Evolutionary conservation across 805 yeast species (phyloP), one percentile per base, ranked within the genome.

Genomic region (Nematodospora valgi): DNA sequence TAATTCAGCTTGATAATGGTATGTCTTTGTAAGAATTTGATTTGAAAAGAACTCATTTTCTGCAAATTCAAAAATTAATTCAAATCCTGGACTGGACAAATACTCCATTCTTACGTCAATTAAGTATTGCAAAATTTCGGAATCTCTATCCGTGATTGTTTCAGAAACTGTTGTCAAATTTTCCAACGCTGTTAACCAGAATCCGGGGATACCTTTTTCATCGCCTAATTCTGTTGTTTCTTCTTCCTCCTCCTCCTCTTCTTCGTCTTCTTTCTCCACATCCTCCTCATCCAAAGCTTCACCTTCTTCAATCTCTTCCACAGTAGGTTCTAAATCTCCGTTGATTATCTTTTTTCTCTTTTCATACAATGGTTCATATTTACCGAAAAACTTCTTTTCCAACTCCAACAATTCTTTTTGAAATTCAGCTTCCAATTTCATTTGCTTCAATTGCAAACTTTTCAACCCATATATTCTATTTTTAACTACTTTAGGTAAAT

Each of bases 131-230:
- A 93, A 74, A 6, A 88, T 91, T 53, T 86, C 96, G 33, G 82
- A 75, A 61, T 93, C 98, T 54, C 95, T 78, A 37, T 87, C 96
- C 28, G 93, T 78, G 49, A 93, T 85, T 45, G 86, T 79, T 43
- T 88, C 94, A 22, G 87, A 76, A 32, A 89, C 78, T 19, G 85
- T 79, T 19, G 80, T 77, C 49, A 93, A 70, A 64, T 89, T 93
- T 59, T 84, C 91, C 62, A 93, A 69, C 5, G 98, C 95, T 13
- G 98, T 93, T 51, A 91, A 73, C 98, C 98, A 93, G 72, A 93
- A 93, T 32, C 84, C 80, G 39, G 98, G 98, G 47, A 93, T 77
- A 45, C 98, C 98, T 43, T 70, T 70, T 32, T 69, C 62, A 14
- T 60, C 68, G 20, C 59, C 70, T 24, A 36, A 57, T 32, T 43